Evolutionary conservation across 306 rosid species (phyloP).

Genomic region (Trifolium fragiferum): DNA sequence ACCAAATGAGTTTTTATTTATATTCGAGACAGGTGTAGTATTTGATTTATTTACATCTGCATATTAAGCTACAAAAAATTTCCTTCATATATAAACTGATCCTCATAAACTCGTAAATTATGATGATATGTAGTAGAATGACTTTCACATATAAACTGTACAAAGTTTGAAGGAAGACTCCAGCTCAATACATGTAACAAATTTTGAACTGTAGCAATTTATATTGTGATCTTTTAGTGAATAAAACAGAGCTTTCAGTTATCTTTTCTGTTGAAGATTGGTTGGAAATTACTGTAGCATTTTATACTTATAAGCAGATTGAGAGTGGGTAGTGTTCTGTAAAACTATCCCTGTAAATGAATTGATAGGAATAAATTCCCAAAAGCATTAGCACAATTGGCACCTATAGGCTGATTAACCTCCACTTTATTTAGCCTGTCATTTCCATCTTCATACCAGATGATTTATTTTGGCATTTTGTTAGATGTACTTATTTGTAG

Average conservation of each 20-base stretch:
- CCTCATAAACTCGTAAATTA: slow-evolving; percentile 17
- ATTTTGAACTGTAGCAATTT: slow-evolving; percentile 24
- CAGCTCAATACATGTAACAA: slow-evolving; percentile 1
- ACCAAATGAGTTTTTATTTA: neutral
- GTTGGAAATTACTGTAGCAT: slow-evolving; percentile 23
- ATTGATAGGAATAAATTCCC: slow-evolving; percentile 12
- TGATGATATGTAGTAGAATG: slow-evolving; percentile 12
- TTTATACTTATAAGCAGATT: slow-evolving; percentile 27
- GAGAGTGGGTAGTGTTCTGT: slow-evolving; percentile 24
- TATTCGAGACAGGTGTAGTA: neutral
- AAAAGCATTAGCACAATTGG: slow-evolving; percentile 1
- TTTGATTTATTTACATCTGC: neutral
- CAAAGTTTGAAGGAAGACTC: slow-evolving; percentile 11
- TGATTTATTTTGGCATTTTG: neutral
- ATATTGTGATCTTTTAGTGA: neutral
- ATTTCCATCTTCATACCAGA: slow-evolving; percentile 27
- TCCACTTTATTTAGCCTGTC: slow-evolving; percentile 18
- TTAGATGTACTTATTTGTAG: neutral
- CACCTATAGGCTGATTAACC: slow-evolving; percentile 21
- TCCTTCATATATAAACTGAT: slow-evolving; percentile 1
- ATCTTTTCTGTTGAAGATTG: slow-evolving; percentile 16
- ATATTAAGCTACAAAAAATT: slow-evolving; percentile 15
- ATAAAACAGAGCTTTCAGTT: slow-evolving; percentile 7
- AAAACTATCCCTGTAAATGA: neutral
- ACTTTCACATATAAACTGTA: slow-evolving; percentile 9